These are phyloP conservation scores for Pilatotrama ljubarskyi DNA, from an alignment of 768 basidiomycete genomes.

Conservation along the genomic window DNA sequence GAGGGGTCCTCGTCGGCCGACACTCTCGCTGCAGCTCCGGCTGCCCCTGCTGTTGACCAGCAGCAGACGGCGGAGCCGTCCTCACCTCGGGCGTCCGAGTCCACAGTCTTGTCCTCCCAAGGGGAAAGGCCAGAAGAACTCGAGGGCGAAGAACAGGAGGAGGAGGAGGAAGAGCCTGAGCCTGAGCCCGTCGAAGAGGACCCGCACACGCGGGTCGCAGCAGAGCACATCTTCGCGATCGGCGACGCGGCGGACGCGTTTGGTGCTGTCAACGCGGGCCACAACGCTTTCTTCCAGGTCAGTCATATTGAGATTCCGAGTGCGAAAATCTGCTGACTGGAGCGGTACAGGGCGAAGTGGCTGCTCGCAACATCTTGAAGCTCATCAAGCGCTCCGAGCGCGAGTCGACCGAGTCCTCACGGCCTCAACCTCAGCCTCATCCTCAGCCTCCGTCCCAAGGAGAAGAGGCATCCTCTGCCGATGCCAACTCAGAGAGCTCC, in stretches of 20 bases:
- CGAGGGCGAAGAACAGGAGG: constrained; percentile 14
- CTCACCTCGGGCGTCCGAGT: neutral
- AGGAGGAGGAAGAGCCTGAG: constrained; percentile 15
- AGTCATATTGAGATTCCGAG: neutral
- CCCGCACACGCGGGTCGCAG: constrained; percentile 33
- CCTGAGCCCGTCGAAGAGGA: constrained; percentile 18
- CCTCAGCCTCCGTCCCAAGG: neutral
- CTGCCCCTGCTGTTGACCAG: neutral
- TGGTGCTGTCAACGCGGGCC: constrained; percentile 61
- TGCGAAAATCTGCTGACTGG: too few species aligned
- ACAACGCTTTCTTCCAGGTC: constrained; percentile 55
- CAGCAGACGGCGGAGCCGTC: neutral
- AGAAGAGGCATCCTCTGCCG: neutral
- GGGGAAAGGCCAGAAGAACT: neutral
- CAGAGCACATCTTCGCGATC: constrained; percentile 59
- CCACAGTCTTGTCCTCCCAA: neutral
- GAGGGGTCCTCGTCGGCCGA: too few species aligned
- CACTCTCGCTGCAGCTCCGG: too few species aligned
- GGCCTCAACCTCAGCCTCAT: too few species aligned
- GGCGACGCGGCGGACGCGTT: constrained; percentile 68
- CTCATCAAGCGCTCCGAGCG: constrained; percentile 38
- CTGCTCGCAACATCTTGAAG: constrained; percentile 53
- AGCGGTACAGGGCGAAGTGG: constrained; percentile 46
- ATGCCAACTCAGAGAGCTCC: neutral
- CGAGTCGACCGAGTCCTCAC: neutral